These are phyloP conservation scores for Dictyostelium intermedium DNA, from an alignment of 78 protist genomes.

Conservation along the genomic window DNA sequence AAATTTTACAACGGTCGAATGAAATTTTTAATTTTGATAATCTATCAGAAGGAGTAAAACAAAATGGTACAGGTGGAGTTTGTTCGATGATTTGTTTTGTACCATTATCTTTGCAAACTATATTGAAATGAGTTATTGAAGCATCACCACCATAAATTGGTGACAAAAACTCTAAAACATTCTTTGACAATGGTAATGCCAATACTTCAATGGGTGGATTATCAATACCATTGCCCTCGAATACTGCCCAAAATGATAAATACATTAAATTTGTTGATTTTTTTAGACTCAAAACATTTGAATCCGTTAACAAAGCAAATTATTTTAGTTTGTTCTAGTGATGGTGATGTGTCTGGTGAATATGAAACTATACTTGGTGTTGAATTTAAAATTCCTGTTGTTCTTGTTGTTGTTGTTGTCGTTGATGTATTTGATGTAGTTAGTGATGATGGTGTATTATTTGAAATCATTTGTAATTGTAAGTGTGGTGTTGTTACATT, in stretches of 20 bases:
- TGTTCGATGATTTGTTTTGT: conserved; percentile 40
- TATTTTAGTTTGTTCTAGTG: conserved; percentile 65
- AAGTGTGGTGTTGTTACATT: not conserved
- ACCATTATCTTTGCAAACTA: conserved; percentile 67
- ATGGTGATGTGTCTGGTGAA: conserved; percentile 72
- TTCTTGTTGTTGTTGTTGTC: not conserved
- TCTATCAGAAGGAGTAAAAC: conserved; percentile 64
- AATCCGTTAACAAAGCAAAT: conserved; percentile 61
- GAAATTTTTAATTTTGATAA: conserved; percentile 68
- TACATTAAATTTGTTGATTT: not conserved
- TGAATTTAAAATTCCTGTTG: not conserved
- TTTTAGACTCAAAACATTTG: conserved; percentile 47
- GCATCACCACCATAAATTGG: conserved; percentile 76
- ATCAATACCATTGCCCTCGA: conserved; percentile 21
- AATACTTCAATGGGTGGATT: conserved; percentile 22
- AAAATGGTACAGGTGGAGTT: conserved; percentile 24
- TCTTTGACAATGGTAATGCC: conserved; percentile 49
- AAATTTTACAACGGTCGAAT: conserved; percentile 65
- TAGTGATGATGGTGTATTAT: not conserved
- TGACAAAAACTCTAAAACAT: conserved; percentile 31
- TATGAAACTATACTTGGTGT: conserved; percentile 36
- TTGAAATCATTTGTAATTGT: not conserved
- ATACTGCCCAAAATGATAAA: conserved; percentile 74
- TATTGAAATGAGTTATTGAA: conserved; percentile 40
- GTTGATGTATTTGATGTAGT: not conserved